Evolutionary conservation across 2,329 filamentous ascomycete genomes (phyloP).

Genomic region (Diaporthe citrichinensis): DNA sequence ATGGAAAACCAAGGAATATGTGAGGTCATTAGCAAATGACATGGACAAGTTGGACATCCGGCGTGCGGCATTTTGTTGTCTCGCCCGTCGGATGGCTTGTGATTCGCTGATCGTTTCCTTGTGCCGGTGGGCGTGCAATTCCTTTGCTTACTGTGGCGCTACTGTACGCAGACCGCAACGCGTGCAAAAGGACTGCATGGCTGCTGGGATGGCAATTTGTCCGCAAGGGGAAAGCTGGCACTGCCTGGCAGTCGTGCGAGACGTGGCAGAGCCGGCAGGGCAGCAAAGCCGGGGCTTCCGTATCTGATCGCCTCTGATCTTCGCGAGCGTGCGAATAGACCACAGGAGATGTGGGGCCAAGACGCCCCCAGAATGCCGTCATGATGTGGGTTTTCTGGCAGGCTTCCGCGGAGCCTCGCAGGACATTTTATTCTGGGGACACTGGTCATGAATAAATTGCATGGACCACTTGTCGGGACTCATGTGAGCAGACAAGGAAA

Average conservation of each 20-base stretch:
- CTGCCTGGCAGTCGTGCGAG: background rate
- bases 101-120: background rate
- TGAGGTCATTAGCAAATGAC: conserved; percentile 28
- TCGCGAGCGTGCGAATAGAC: conserved; percentile 22
- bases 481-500: background rate
- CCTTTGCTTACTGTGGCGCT: conserved; percentile 27
- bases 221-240: background rate
- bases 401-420: conserved; percentile 22
- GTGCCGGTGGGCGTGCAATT: conserved; percentile 14
- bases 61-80: conserved; percentile 21
- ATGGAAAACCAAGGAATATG: background rate
- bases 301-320: conserved; percentile 19
- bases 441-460: conserved; percentile 14
- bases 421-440: conserved; percentile 22
- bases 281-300: conserved; percentile 19
- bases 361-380: conserved; percentile 20
- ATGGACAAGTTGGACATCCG: conserved; percentile 1
- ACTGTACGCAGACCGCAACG: background rate
- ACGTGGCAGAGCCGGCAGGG: background rate
- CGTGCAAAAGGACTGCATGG: background rate
- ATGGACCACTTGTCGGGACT: background rate
- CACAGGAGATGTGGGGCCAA: conserved; percentile 15
- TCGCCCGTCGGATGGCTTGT: background rate
- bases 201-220: background rate
- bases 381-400: conserved; percentile 23